Percentiles rank a stretch among this genome's conserved stretches.
Evolutionary conservation across 2,329 filamentous ascomycete genomes (phyloP).

Genomic region (Aspergillus pseudoviridinutans): DNA sequence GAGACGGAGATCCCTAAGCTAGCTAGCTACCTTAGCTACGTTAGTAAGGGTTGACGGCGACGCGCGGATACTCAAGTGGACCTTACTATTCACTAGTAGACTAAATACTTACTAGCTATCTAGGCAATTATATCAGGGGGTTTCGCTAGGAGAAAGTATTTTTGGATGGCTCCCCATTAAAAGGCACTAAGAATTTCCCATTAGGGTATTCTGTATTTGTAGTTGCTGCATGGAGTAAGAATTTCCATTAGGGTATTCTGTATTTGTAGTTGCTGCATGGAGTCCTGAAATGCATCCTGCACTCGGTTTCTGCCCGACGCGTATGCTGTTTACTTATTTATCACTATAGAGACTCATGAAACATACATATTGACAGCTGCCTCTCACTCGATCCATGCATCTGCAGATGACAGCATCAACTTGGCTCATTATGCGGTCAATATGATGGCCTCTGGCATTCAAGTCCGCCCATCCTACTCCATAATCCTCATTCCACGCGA

Average conservation of each 20-base stretch:
- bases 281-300: background rate
- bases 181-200: background rate
- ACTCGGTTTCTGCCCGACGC: background rate
- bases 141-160: background rate
- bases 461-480: background rate
- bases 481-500: background rate
- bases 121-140: background rate
- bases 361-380: background rate
- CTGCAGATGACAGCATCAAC: background rate
- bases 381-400: background rate
- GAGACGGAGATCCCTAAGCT: background rate
- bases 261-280: background rate
- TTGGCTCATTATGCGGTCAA: background rate
- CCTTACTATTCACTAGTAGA: background rate
- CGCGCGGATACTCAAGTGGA: background rate
- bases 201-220: background rate
- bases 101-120: background rate
- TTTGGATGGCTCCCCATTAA: background rate
- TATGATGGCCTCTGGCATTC: background rate
- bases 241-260: background rate
- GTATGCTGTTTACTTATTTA: background rate
- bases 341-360: background rate
- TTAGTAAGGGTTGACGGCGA: background rate
- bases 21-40: background rate
- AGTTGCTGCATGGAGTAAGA: too few species aligned